These are phyloP conservation scores for Lactarius hatsudake DNA, from an alignment of 768 basidiomycete species.

Conservation along the genomic window DNA sequence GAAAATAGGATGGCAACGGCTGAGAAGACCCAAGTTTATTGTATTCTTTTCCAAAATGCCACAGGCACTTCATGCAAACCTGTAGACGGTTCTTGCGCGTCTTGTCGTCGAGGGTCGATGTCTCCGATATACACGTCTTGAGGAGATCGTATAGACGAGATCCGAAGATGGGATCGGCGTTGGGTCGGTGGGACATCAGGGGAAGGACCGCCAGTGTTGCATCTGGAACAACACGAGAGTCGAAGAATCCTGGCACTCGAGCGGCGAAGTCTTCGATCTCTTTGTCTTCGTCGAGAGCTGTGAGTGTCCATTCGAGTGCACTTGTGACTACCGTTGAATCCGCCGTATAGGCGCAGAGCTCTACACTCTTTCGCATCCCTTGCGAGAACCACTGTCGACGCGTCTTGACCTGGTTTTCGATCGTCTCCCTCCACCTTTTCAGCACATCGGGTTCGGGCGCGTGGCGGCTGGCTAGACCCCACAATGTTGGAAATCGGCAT, in stretches of 20 bases:
- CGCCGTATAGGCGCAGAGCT: too few species aligned
- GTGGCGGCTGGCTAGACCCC: not conserved
- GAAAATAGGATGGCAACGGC: not conserved
- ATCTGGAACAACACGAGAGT: not conserved
- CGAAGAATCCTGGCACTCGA: not conserved
- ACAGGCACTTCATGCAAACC: not conserved
- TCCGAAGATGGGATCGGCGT: not conserved
- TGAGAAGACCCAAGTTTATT: not conserved
- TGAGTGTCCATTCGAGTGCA: too few species aligned
- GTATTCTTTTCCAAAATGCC: not conserved
- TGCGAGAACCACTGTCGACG: too few species aligned
- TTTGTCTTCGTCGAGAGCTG: too few species aligned
- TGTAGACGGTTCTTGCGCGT: not conserved
- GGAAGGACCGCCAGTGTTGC: not conserved
- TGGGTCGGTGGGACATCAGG: not conserved
- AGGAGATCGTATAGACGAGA: not conserved
- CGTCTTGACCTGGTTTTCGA: not conserved
- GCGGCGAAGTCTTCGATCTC: not conserved
- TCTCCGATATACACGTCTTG: not conserved
- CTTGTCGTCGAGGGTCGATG: not conserved
- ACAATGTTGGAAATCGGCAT: not conserved
- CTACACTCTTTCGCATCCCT: too few species aligned
- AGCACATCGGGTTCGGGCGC: not conserved
- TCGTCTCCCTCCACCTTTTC: not conserved
- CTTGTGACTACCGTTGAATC: too few species aligned